These are phyloP conservation scores for Plasmodium gaboni DNA, from an alignment of 169 alveolate genomes.

Conservation along the genomic window DNA sequence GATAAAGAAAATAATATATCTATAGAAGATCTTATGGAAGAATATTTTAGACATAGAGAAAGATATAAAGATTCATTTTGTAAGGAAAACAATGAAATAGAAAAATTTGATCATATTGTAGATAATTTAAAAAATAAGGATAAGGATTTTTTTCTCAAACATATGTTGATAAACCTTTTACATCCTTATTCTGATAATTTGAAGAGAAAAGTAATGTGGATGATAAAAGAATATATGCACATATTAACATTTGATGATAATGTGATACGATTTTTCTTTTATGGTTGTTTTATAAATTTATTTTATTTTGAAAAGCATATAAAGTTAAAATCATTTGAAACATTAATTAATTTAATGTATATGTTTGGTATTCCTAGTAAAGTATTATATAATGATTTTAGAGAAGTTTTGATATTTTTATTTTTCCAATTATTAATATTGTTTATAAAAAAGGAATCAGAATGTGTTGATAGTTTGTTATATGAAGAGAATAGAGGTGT, in stretches of 20 bases:
- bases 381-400: slow-evolving; percentile 44
- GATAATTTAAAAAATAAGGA: slow-evolving; percentile 52
- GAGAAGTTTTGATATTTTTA: slow-evolving; percentile 61
- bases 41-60: slow-evolving; percentile 34
- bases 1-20: slow-evolving; percentile 27
- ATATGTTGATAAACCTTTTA: slow-evolving; percentile 29
- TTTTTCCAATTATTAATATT: slow-evolving; percentile 62
- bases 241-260: slow-evolving; percentile 38
- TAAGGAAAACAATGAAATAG: slow-evolving; percentile 20
- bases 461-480: slow-evolving; percentile 13
- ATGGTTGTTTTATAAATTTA: slow-evolving; percentile 41
- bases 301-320: slow-evolving; percentile 68
- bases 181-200: slow-evolving; percentile 68
- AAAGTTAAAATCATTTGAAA: slow-evolving; percentile 62
- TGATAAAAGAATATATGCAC: slow-evolving; percentile 47
- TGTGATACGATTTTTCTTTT: slow-evolving; percentile 43
- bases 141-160: slow-evolving; percentile 41
- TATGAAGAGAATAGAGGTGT: slow-evolving; percentile 25
- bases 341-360: slow-evolving; percentile 52
- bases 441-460: slow-evolving; percentile 60
- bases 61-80: neutral
- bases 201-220: slow-evolving; percentile 48
- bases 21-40: slow-evolving; percentile 45
- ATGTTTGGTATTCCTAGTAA: slow-evolving; percentile 60
- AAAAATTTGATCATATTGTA: slow-evolving; percentile 15